Evolutionary conservation across 2,329 filamentous ascomycete genomes (phyloP), one percentile per base, ranked within the genome.

Genomic region (Neopestalotiopsis sp.): DNA sequence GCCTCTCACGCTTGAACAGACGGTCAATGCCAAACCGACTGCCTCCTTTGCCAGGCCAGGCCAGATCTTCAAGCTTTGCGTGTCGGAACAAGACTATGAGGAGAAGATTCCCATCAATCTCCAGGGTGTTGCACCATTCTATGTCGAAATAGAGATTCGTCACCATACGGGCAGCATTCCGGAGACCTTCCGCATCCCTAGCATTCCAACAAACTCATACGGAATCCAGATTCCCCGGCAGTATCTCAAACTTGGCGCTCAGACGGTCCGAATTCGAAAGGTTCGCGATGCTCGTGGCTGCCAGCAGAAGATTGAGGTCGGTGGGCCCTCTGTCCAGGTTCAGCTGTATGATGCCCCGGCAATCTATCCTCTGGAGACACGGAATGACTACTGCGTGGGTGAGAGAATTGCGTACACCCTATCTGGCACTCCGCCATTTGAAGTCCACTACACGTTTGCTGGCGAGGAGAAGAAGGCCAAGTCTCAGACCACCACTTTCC

Each of bases 1-100:
- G 24, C 89, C 91, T 4, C 79, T 98, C 42, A 84, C 88, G 13
- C 84, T 99, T 40, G 89, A 92, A 73, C 96, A 99, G 79, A 91
- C 87, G 30, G 94, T 99, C 64, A 92, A 97, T 75, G 87, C 94
- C 14, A 92, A 92, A 69, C 96, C 96, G 1, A 89, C 91, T 2
- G 96, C 95, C 4, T 86, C 88, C 4, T 99, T 99, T 77, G 86
- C 88, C 69, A 93, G 93, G 73, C 94, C 95, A 3, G 95, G 95
- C 17, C 96, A 96, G 79, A 95, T 94, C 0, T 98, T 98, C 85
- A 97, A 96, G 78, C 97, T 95, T 81, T 99, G 96, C 82, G 92
- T 94, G 78, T 91, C 94, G 62, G 94, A 97, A 75, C 88, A 92
- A 65, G 89, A 90, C 67, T 89, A 91, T 40, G 94, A 97, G 75